phyloP scores from a whole-genome alignment of 345 rosid genomes.

The Moringa oleifera region DNA sequence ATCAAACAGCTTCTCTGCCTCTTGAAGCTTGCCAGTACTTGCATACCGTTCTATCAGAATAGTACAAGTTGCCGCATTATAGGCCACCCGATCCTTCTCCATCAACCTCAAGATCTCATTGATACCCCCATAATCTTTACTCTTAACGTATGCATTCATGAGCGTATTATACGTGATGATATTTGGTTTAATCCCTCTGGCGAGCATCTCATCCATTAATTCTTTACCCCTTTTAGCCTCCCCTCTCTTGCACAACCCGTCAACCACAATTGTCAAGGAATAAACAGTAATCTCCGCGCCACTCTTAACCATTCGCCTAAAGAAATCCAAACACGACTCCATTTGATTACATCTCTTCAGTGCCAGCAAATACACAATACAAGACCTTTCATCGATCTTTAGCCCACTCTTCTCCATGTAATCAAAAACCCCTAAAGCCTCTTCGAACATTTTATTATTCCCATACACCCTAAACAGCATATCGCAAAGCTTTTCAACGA shows the following conservation, averaged over 20 bases:
- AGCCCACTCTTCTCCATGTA: slow-evolving; percentile 46
- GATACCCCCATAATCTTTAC: slow-evolving; percentile 42
- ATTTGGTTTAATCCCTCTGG: slow-evolving; percentile 57
- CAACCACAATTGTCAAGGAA: slow-evolving; percentile 62
- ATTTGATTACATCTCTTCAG: slow-evolving; percentile 44
- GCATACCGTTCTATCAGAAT: slow-evolving; percentile 43
- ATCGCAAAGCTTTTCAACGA: slow-evolving; percentile 49
- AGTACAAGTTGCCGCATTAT: slow-evolving; percentile 59
- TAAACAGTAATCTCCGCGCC: slow-evolving; percentile 49
- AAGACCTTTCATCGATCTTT: slow-evolving; percentile 61
- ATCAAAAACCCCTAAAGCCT: slow-evolving; percentile 49
- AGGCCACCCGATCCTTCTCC: slow-evolving; percentile 45
- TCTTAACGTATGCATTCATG: slow-evolving; percentile 50
- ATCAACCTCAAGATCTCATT: slow-evolving; percentile 50
- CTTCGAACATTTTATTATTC: slow-evolving; percentile 52
- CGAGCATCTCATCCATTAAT: slow-evolving; percentile 38
- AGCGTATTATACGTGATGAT: slow-evolving; percentile 64
- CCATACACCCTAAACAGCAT: slow-evolving; percentile 65
- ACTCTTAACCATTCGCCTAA: slow-evolving; percentile 48
- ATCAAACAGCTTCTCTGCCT: slow-evolving; percentile 60
- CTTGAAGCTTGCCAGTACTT: slow-evolving; percentile 30
- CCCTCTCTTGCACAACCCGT: slow-evolving; percentile 59
- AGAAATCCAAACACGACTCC: slow-evolving; percentile 46
- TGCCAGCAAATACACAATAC: slow-evolving; percentile 64
- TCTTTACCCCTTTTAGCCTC: slow-evolving; percentile 44